Percentiles rank a stretch among this genome's conserved stretches.
phyloP scores from a whole-genome alignment of 2,329 filamentous ascomycete genomes.

The Fusarium camptoceras region DNA sequence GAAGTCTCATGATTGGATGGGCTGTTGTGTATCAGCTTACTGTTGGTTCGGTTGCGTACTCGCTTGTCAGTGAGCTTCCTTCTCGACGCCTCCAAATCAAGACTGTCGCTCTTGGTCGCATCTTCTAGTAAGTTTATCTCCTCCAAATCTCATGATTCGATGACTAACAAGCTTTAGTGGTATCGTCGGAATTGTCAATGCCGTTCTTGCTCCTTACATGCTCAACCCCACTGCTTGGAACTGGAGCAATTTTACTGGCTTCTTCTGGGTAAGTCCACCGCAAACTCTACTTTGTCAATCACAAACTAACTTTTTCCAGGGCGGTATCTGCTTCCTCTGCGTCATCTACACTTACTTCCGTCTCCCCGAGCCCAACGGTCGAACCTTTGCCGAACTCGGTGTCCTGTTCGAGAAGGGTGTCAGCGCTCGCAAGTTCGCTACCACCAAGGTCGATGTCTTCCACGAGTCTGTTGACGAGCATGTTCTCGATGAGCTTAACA shows the following conservation, averaged over 20 bases:
- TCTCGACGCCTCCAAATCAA: constrained; percentile 89
- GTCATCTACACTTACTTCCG: constrained; percentile 75
- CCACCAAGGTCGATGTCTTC: constrained; percentile 68
- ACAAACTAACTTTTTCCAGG: background rate
- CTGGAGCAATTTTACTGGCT: constrained; percentile 88
- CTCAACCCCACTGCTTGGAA: constrained; percentile 88
- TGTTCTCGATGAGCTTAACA: constrained; percentile 61
- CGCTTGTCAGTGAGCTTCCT: constrained; percentile 85
- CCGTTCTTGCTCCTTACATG: constrained; percentile 90
- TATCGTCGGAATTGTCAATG: constrained; percentile 82
- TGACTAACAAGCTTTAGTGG: constrained; percentile 61
- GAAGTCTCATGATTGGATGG: constrained; percentile 85
- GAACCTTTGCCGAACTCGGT: constrained; percentile 88
- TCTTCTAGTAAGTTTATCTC: constrained; percentile 68
- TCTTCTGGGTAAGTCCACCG: constrained; percentile 74
- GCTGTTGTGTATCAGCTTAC: constrained; percentile 86
- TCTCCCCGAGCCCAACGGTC: constrained; percentile 78
- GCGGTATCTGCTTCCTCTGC: constrained; percentile 80
- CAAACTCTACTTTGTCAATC: constrained; percentile 25
- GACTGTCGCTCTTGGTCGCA: constrained; percentile 87
- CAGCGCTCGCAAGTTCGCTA: constrained; percentile 77
- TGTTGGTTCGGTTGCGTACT: constrained; percentile 91
- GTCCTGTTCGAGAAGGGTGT: constrained; percentile 81
- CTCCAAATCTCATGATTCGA: accelerated
- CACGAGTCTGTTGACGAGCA: constrained; percentile 61